Percentiles rank a stretch among this genome's conserved stretches.
Conservation (phyloP, 345 rosid species). For the Euphorbia pulcherrima region DNA sequence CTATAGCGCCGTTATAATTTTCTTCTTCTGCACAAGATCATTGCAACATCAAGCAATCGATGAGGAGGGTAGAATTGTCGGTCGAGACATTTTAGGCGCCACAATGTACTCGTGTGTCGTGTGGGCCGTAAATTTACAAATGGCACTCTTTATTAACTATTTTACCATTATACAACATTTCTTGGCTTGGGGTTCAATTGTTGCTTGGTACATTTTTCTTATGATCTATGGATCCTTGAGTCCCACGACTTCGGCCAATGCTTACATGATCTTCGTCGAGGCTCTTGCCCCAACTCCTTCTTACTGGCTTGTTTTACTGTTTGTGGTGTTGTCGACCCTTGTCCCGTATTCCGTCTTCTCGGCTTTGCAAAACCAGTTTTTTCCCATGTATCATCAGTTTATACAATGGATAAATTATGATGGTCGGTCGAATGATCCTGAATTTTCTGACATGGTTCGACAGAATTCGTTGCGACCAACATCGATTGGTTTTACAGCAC, state of each 20-base stretch:
- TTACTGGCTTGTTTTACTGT: constrained; percentile 63
- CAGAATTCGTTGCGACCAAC: constrained; percentile 68
- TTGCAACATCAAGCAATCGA: constrained; percentile 66
- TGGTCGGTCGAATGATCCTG: constrained; percentile 60
- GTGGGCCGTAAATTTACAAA: constrained; percentile 83
- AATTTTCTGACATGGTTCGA: constrained; percentile 67
- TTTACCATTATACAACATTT: constrained; percentile 73
- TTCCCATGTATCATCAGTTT: constrained; percentile 90
- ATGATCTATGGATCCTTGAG: constrained; percentile 50
- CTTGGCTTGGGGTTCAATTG: constrained; percentile 66
- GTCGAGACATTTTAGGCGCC: constrained; percentile 60
- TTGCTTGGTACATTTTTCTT: constrained; percentile 69
- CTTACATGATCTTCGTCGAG: constrained; percentile 69
- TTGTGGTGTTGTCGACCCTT: constrained; percentile 43
- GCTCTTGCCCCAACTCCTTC: constrained; percentile 73
- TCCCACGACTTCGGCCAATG: constrained; percentile 37
- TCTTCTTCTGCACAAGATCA: constrained; percentile 64
- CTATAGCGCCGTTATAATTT: constrained; percentile 50
- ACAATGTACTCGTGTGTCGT: constrained; percentile 79
- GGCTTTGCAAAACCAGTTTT: constrained; percentile 67
- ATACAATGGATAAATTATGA: constrained; percentile 79
- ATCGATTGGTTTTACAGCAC: constrained; percentile 76
- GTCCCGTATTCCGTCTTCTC: constrained; percentile 66
- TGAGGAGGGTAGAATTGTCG: constrained; percentile 52
- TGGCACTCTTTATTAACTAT: constrained; percentile 66